Conservation (phyloP, 2,329 filamentous ascomycete genomes). For the Clarireedia monteithiana region DNA sequence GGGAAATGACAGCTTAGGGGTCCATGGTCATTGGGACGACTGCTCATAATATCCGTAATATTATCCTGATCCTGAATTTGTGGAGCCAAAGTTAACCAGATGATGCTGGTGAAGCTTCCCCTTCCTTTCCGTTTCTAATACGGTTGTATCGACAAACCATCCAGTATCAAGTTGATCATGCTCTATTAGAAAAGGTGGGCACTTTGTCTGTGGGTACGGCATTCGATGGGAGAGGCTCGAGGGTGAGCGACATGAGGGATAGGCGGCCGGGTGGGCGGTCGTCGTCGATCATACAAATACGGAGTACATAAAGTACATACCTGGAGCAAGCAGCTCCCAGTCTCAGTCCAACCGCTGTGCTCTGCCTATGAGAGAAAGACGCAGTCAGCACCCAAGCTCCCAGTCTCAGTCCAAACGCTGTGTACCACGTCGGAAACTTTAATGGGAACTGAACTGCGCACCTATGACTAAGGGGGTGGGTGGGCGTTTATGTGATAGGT, state of each 20-base stretch:
- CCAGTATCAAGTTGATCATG: not conserved
- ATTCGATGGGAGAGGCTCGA: not conserved
- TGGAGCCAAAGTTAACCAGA: not conserved
- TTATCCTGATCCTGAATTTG: not conserved
- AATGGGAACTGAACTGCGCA: too few relatives aligned
- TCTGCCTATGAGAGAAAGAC: too few relatives aligned
- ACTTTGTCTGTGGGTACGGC: not conserved
- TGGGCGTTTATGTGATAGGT: too few relatives aligned
- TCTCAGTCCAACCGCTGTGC: too few relatives aligned
- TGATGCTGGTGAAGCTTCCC: too few relatives aligned
- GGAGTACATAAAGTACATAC: not conserved
- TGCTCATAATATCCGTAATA: not conserved
- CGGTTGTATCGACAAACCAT: too few relatives aligned
- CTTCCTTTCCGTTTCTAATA: too few relatives aligned
- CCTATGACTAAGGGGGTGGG: too few relatives aligned
- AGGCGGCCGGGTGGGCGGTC: not conserved
- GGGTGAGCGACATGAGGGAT: too few relatives aligned
- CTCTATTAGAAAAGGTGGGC: not conserved
- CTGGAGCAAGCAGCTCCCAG: not conserved
- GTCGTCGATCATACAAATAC: constrained; percentile 4
- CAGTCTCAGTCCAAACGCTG: not conserved
- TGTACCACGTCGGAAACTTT: not conserved
- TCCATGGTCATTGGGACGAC: not conserved
- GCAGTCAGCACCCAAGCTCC: not conserved
- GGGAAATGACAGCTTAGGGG: not conserved